Conservation (phyloP, 2,329 filamentous ascomycete species). For the Aspergillus transmontanensis region DNA sequence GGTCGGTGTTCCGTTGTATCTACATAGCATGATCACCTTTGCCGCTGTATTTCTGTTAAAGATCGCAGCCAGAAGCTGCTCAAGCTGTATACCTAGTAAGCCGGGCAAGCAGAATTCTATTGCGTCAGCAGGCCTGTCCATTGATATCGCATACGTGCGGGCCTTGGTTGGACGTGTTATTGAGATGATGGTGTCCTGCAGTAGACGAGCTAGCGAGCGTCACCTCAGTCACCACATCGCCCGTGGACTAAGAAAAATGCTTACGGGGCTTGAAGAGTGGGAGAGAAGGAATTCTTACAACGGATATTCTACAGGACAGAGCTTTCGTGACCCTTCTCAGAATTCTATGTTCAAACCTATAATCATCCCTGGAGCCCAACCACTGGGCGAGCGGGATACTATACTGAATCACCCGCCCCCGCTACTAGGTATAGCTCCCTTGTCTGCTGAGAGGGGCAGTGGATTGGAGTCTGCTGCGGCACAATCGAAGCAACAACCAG, state of each 20-base stretch:
- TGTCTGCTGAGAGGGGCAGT: slow-evolving; percentile 42
- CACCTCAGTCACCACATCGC: slow-evolving; percentile 45
- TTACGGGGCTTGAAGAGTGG: slow-evolving; percentile 43
- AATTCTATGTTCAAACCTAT: slow-evolving; percentile 37
- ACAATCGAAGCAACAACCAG: slow-evolving; percentile 27
- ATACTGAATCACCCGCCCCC: slow-evolving; percentile 40
- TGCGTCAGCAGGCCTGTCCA: slow-evolving; percentile 37
- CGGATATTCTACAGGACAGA: slow-evolving; percentile 25
- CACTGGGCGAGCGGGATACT: slow-evolving; percentile 39
- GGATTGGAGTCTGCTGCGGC: slow-evolving; percentile 24
- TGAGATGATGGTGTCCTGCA: slow-evolving; percentile 43
- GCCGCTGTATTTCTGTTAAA: slow-evolving; percentile 50
- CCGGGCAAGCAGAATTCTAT: slow-evolving; percentile 42
- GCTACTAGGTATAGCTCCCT: slow-evolving; percentile 38
- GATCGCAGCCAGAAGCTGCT: slow-evolving; percentile 45
- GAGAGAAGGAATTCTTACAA: slow-evolving; percentile 34
- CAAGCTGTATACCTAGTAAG: slow-evolving; percentile 35
- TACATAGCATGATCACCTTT: slow-evolving; percentile 53
- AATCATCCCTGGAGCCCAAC: slow-evolving; percentile 39
- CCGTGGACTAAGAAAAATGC: slow-evolving; percentile 42
- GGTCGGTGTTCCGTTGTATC: slow-evolving; percentile 48
- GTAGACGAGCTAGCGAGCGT: slow-evolving; percentile 42
- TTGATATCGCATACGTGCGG: slow-evolving; percentile 41
- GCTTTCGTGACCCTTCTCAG: slow-evolving; percentile 29
- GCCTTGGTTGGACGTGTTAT: slow-evolving; percentile 36